Percentiles rank a stretch among this genome's conserved stretches.
Conservation (phyloP, 2,329 filamentous ascomycete species). For the Coniella lustricola region DNA sequence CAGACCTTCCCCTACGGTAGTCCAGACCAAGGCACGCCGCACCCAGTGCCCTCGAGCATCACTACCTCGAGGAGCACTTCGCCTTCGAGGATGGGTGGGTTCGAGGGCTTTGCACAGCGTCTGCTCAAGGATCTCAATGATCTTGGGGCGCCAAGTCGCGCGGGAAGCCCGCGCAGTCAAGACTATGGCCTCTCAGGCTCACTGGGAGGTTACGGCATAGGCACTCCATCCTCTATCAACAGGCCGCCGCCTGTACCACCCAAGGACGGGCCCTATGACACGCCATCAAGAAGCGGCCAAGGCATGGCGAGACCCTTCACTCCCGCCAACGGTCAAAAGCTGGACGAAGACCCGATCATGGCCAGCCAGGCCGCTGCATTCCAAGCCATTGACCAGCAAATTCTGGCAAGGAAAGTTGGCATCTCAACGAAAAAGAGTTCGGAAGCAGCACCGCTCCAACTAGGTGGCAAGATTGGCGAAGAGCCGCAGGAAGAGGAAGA, state of each 20-base stretch:
- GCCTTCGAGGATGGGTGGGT: constrained; percentile 44
- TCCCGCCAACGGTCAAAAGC: constrained; percentile 25
- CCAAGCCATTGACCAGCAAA: constrained; percentile 57
- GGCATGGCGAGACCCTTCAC: constrained; percentile 33
- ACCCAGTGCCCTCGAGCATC: constrained; percentile 34
- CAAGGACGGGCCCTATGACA: constrained; percentile 37
- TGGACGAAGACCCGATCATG: constrained; percentile 28
- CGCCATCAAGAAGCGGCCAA: constrained; percentile 25
- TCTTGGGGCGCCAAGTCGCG: constrained; percentile 45
- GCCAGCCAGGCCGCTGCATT: constrained; percentile 52
- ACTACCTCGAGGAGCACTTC: constrained; percentile 43
- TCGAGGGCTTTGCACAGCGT: constrained; percentile 57
- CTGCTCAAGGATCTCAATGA: constrained; percentile 57
- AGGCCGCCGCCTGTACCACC: constrained; percentile 32
- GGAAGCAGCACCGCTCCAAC: constrained; percentile 41
- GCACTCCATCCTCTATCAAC: constrained; percentile 26
- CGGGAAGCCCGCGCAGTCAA: constrained; percentile 42
- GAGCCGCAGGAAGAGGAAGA: constrained; percentile 12
- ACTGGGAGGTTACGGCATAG: constrained; percentile 22
- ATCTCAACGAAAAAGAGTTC: constrained; percentile 35
- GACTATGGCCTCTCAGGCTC: constrained; percentile 31
- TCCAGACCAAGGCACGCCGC: constrained; percentile 21
- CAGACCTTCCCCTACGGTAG: constrained; percentile 19
- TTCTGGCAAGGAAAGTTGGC: constrained; percentile 48
- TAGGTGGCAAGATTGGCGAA: constrained; percentile 28